Evolutionary conservation across 768 basidiomycete species (phyloP), one percentile per base, ranked within the genome.

Genomic region (Suillus bovinus): DNA sequence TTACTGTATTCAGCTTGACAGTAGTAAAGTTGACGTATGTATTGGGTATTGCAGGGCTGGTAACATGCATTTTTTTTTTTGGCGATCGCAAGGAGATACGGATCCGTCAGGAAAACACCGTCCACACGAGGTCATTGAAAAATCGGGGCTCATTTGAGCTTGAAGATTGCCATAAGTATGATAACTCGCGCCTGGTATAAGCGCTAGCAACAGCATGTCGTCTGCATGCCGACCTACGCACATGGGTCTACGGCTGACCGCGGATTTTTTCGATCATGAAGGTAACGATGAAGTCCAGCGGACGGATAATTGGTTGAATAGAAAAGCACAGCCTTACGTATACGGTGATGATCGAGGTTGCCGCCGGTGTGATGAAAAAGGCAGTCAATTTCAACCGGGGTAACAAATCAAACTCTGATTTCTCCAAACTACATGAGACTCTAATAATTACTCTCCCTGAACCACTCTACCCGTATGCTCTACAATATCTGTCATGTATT

Each of bases 321-420:
- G 16, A 24, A n/a, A n/a, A 36, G 33, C 34, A 54, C 53, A 55
- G 53, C 53, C 20, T 56, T 55, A 56, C 36, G 17, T 55, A 24
- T 24, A 38, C 36, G 36, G 10, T 11, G 38, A 56, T 56, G 55
- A 56, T 56, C 55, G 38, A 29, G 24, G 5, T 56, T 39, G 20
- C 55, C 55, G 54, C 24, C 55, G 55, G 55, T 27, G 27, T 27
- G 55, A 56, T 56, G 38, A 56, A 56, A 55, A 39, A 56, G 38
- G 55, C 5, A 17, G 34, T 38, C 36, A 55, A 56, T 56, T 36
- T 55, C 34, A 14, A 24, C 36, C 3, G 50, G 50, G 50, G 50
- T 31, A 52, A n/a, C 20, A 33, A 52, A 52, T 52, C 50, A 52
- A 52, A 52, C 50, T 52, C 31, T 52, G 50, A 52, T 52, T 54